Base-by-base conservation (phyloP, 2,329 filamentous ascomycete genomes). In the Pseudogymnoascus sp. region DNA sequence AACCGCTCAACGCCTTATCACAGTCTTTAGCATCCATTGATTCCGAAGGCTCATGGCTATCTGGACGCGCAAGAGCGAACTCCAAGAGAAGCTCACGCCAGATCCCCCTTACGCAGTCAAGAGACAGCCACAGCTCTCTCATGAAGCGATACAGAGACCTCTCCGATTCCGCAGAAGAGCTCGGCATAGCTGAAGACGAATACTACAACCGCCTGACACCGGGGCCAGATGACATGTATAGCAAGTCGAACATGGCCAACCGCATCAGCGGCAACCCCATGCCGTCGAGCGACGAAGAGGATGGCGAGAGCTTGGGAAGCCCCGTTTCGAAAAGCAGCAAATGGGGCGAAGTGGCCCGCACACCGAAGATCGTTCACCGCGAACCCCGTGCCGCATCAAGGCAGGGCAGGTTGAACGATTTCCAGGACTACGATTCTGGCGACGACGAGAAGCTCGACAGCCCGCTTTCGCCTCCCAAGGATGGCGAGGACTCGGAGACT, bases 41-140 rank as follows among this genome's bases (percentile, higher is more conserved):
- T 72, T 97, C 93, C 0, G 95, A 99, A 77, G 95, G 85, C 3
- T 97, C 93, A 0, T 99, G 95, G 95, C 86, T 99, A 49, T 95
- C 92, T 3, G 92, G 93, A 14, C 87, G 88, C 63, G 75, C 76
- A 68, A 69, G 53, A 9, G 63, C 77, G 67, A 76, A 75, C 60
- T 82, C 80, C 67, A 80, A 78, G 70, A 23, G 56, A 37, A 60
- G 56, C 23, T 60, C 37, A 6, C 56, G 56, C 12, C 73, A 79
- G 72, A 74, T 85, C 72, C 70, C 79, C 66, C 53, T 70, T 64
- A 18, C 70, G 67, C 69, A 75, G 67, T 64, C 76, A 25, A 76
- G 74, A 34, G 75, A 74, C 36, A 80, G 76, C 60, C 72, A 77
- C 56, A 76, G 73, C 43, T 77, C 77, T 7, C 70, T 78, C 43